Base-by-base conservation (phyloP, 2,329 filamentous ascomycete species). In the Hypoxylon sp. region DNA sequence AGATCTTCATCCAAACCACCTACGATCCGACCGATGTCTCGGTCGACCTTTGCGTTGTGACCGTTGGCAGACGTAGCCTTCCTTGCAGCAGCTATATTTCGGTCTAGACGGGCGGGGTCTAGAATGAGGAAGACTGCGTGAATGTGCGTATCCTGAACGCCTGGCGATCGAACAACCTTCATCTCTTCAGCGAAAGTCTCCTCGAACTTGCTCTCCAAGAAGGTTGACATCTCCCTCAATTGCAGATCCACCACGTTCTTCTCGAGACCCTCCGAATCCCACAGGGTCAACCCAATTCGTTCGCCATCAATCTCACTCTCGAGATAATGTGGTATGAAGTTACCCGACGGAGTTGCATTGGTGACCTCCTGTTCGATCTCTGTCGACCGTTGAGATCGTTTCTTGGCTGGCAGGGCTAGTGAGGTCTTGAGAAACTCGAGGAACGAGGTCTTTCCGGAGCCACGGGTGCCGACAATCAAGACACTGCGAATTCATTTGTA, bases 141-240 rank as follows among this genome's bases (percentile, higher is more conserved):
- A 70, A 99, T 97, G 78, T 99, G 96, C 53, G 95, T 97, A 82
- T 99, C 96, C 77, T 94, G 92, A 70, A 93, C 91, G 60, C 94
- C 95, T 25, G 96, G 95, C 56, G 94, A 94, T 74, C 96, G 91
- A 67, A 97, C 86, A 48, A 99, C 94, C 83, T 97, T 98, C 87
- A 97, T 97, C 83, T 99, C 96, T 81, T 99, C 96, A 51, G 89
- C 89, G 77, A 99, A 97, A 0, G 96, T 98, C 75, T 99, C 96
- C 78, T 99, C 95, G 73, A 99, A 99, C 79, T 98, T 98, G 83
- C 91, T 95, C 83, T 99, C 96, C 64, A 99, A 84, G 81, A 99
- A 99, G 7, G 91, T 87, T 32, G 91, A 90, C 84, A 98, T 94
- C 77, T 97, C 93, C 66, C 94, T 89, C 70, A 99, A 84, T 80